Conservation (phyloP, 2,329 filamentous ascomycete genomes). For the Graphilbum ipis-grandicollis region DNA sequence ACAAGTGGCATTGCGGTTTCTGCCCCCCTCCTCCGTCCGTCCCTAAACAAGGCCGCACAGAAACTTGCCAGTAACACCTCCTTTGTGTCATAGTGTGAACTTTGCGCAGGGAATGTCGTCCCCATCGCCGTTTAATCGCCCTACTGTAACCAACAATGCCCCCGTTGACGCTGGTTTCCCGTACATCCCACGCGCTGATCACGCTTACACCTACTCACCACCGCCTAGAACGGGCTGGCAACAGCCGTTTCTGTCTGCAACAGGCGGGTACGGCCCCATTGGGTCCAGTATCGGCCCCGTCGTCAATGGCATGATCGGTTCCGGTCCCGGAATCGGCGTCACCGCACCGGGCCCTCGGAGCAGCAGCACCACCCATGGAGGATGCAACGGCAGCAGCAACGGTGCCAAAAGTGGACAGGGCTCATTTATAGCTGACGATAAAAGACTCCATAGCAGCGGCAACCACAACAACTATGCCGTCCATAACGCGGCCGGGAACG, state of each 20-base stretch:
- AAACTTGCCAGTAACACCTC: too few species aligned
- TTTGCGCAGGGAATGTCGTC: conserved; percentile 19
- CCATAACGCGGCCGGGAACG: conserved; percentile 13
- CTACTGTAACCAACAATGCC: conserved; percentile 15
- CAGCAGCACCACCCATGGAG: background rate
- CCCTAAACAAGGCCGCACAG: too few species aligned
- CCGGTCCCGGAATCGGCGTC: too few species aligned
- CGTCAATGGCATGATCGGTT: conserved; percentile 12
- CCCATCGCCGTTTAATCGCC: conserved; percentile 3
- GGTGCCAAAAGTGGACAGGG: conserved; percentile 9
- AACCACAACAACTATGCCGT: background rate
- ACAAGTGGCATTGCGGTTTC: too few species aligned
- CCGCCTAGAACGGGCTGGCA: conserved; percentile 8
- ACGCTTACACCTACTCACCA: conserved; percentile 7
- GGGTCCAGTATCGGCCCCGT: conserved; percentile 9
- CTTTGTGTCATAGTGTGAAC: conserved; percentile 21
- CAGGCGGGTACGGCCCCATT: conserved; percentile 6
- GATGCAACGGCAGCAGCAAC: conserved; percentile 10
- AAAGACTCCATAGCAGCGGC: too few species aligned
- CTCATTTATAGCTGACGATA: background rate
- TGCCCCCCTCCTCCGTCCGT: too few species aligned
- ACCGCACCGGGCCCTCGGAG: too few species aligned
- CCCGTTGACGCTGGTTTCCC: conserved; percentile 20
- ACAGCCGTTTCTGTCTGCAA: conserved; percentile 10
- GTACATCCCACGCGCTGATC: conserved; percentile 10